Evolutionary conservation across 148 eudicot genomes (phyloP), one percentile per base, ranked within the genome.

Genomic region (Amaranthus cruentus): DNA sequence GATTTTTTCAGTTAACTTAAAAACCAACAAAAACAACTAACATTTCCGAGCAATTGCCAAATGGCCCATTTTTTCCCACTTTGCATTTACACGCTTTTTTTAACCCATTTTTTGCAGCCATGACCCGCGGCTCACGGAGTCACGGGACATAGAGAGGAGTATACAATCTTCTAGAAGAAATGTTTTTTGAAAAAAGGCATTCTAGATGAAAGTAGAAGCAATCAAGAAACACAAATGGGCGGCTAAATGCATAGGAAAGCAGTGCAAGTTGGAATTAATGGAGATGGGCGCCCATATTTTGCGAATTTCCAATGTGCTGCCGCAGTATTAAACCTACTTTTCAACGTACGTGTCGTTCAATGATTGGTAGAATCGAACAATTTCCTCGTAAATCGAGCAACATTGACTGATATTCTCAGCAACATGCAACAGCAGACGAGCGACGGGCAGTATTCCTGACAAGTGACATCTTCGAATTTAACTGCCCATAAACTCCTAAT

Each of bases 361-460:
- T 71, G 50, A 77, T 71, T 71, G 71, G 80, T 4, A 18, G 48
- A 64, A 28, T 48, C 21, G 48, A 57, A 57, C 51, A 5, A 55
- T 66, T 70, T 12, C 60, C 75, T 56, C 18, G 75, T 4, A 13
- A 71, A 3, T 42, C 28, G 69, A 38, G 48, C 46, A 18, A 64
- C 21, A 13, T 38, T 70, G 38, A 46, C 73, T 13, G 52, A 43
- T 42, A 53, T 42, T 73, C 56, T 1, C 10, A 62, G 6, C 66
- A 62, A 43, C 66, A 9, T 28, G 38, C 38, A 28, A 28, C 38
- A 28, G 2, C 38, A 28, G 38, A 28, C 38, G 38, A 28, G 1
- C 38, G 38, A 28, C 38, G 38, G 42, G 9, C 66, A 62, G 48
- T 10, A 43, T 62, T 42, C 66, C 48, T 28, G 11, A 9, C 48